Conservation (phyloP, 179 eudicot genomes). For the Silene vulgaris region DNA sequence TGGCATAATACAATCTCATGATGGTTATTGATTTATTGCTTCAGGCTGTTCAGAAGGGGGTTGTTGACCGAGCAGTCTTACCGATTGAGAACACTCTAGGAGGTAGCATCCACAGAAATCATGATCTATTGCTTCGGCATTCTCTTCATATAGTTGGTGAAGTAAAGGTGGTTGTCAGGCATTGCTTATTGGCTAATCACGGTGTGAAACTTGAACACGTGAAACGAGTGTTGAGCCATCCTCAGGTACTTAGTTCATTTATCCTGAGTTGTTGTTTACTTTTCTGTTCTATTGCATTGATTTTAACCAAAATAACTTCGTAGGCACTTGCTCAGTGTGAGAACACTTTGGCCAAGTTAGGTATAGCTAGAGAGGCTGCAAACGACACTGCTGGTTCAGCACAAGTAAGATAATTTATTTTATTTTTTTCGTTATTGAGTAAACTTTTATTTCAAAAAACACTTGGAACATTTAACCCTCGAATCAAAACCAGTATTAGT, state of each 20-base stretch:
- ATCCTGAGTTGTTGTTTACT: conserved; percentile 13
- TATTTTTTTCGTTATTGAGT: background rate
- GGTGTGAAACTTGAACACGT: conserved; percentile 64
- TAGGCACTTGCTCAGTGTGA: conserved; percentile 99
- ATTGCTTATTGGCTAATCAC: conserved; percentile 72
- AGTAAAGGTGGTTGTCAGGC: conserved; percentile 62
- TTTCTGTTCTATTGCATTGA: conserved; percentile 15
- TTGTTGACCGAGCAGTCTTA: conserved; percentile 82
- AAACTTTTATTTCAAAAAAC: background rate
- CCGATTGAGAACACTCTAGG: conserved; percentile 93
- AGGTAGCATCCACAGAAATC: conserved; percentile 85
- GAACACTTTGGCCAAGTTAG: conserved; percentile 53
- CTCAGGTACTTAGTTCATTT: conserved; percentile 48
- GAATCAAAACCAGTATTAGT: background rate
- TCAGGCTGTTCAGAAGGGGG: conserved; percentile 74
- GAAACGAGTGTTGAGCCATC: conserved; percentile 80
- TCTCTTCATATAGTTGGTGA: conserved; percentile 84
- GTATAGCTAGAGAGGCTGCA: conserved; percentile 68
- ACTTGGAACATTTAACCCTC: background rate
- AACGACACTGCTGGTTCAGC: conserved; percentile 96
- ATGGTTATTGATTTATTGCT: conserved; percentile 7
- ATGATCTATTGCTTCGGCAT: conserved; percentile 74
- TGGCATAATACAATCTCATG: background rate
- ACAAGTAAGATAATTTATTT: conserved; percentile 39
- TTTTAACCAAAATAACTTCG: background rate